Percentiles rank a stretch among this genome's conserved stretches.
Conservation (phyloP, 345 rosid genomes). For the Combretum micranthum region DNA sequence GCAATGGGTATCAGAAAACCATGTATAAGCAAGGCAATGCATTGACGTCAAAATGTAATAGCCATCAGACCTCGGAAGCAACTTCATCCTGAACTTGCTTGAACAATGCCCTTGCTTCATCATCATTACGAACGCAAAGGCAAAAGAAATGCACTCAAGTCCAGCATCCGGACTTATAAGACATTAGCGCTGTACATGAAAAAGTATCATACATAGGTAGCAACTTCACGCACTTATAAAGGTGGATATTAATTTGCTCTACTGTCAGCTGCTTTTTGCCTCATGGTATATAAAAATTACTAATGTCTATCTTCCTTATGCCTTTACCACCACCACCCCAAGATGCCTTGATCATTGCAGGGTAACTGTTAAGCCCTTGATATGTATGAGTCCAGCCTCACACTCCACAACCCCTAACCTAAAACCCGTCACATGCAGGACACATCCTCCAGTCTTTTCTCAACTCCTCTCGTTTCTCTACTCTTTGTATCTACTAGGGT, state of each 20-base stretch:
- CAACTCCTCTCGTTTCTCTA: no score
- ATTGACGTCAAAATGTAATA: constrained; percentile 14
- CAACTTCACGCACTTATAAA: no score
- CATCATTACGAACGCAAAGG: constrained; percentile 87
- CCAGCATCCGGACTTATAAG: background rate
- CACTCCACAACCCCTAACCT: no score
- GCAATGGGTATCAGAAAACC: background rate
- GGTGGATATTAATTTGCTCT: no score
- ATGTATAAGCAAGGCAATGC: background rate
- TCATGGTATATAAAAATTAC: constrained; percentile 2
- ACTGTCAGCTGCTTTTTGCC: no score
- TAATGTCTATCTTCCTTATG: constrained; percentile 78
- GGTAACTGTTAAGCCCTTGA: no score
- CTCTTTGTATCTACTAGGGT: no score
- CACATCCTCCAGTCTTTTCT: no score
- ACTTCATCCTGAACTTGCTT: constrained; percentile 99
- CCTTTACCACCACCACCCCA: constrained; percentile 99
- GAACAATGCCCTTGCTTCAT: constrained; percentile 94
- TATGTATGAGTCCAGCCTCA: no score
- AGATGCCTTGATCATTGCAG: constrained; percentile 99
- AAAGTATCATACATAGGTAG: no score
- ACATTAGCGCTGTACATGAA: background rate
- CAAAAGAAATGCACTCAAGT: background rate
- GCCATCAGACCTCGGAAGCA: constrained; percentile 85
- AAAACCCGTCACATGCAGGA: no score